phyloP scores from a whole-genome alignment of 2,329 filamentous ascomycete genomes.

The Fusarium siculi region DNA sequence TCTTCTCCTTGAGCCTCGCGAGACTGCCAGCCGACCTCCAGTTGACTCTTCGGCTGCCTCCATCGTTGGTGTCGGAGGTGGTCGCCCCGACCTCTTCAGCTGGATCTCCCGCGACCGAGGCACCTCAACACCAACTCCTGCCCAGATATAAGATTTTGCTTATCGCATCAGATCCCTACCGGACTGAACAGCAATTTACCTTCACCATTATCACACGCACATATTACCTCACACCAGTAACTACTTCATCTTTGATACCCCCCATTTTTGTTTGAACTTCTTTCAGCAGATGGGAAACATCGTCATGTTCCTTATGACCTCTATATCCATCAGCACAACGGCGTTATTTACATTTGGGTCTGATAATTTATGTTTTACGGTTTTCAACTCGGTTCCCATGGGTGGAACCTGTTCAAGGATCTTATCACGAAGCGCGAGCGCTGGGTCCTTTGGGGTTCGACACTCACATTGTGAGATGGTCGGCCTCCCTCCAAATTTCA shows the following conservation, averaged over 20 bases:
- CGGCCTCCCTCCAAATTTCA: constrained; percentile 17
- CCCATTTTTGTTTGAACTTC: constrained; percentile 41
- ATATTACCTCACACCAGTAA: constrained; percentile 45
- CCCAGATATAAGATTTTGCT: constrained; percentile 36
- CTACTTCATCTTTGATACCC: constrained; percentile 54
- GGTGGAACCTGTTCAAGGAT: constrained; percentile 19
- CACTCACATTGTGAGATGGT: neutral
- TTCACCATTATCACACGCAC: constrained; percentile 39
- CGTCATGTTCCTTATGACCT: constrained; percentile 45
- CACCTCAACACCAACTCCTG: constrained; percentile 45
- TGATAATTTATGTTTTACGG: constrained; percentile 40
- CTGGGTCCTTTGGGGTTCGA: constrained; percentile 15
- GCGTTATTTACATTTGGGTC: constrained; percentile 43
- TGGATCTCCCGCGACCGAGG: constrained; percentile 63
- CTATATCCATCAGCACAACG: constrained; percentile 46
- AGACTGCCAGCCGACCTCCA: constrained; percentile 53
- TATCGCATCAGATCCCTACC: neutral
- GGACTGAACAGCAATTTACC: constrained; percentile 20
- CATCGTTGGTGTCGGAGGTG: constrained; percentile 44
- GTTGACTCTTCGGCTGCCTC: constrained; percentile 49
- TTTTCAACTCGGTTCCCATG: constrained; percentile 30
- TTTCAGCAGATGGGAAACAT: constrained; percentile 43
- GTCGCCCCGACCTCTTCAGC: constrained; percentile 57
- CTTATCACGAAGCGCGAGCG: constrained; percentile 22
- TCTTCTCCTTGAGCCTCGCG: constrained; percentile 82